These are phyloP conservation scores for Xylaria hypoxylon DNA, from an alignment of 2,329 filamentous ascomycete genomes.

Conservation along the genomic window DNA sequence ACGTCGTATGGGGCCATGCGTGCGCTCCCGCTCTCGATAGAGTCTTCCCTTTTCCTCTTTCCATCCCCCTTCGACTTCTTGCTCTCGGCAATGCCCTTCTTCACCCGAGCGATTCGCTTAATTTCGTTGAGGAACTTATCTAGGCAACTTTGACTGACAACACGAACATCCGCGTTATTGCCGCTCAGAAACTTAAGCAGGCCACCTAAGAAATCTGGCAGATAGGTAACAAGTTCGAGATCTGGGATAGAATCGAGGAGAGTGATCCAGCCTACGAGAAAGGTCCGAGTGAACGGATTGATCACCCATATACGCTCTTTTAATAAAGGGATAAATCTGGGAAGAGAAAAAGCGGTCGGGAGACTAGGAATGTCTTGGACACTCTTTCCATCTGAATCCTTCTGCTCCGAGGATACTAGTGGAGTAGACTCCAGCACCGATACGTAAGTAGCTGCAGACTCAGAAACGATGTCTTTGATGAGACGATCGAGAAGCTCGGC, in stretches of 20 bases:
- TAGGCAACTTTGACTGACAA: conserved; percentile 86
- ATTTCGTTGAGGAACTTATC: conserved; percentile 95
- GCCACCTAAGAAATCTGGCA: conserved; percentile 91
- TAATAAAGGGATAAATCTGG: conserved; percentile 89
- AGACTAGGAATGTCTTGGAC: conserved; percentile 58
- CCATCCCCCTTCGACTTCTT: conserved; percentile 76
- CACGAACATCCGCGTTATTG: conserved; percentile 92
- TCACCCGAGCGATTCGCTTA: conserved; percentile 91
- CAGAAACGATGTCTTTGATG: conserved; percentile 95
- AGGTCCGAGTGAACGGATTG: conserved; percentile 94
- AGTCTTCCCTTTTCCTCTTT: conserved; percentile 76
- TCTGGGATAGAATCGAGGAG: conserved; percentile 96
- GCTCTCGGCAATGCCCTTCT: conserved; percentile 91
- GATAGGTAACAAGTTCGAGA: conserved; percentile 89
- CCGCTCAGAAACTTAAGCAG: conserved; percentile 93
- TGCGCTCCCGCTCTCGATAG: conserved; percentile 73
- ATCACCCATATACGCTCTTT: conserved; percentile 94
- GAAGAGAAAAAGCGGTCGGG: conserved; percentile 91
- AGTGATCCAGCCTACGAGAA: conserved; percentile 95
- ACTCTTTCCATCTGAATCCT: conserved; percentile 55
- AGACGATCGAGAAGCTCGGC: conserved; percentile 94
- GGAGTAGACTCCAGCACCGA: conserved; percentile 77
- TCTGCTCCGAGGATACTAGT: conserved; percentile 61
- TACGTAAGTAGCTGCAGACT: conserved; percentile 94
- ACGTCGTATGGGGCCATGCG: conserved; percentile 69